Conservation (phyloP, 2,329 filamentous ascomycete species). For the Xylariaceae sp. region DNA sequence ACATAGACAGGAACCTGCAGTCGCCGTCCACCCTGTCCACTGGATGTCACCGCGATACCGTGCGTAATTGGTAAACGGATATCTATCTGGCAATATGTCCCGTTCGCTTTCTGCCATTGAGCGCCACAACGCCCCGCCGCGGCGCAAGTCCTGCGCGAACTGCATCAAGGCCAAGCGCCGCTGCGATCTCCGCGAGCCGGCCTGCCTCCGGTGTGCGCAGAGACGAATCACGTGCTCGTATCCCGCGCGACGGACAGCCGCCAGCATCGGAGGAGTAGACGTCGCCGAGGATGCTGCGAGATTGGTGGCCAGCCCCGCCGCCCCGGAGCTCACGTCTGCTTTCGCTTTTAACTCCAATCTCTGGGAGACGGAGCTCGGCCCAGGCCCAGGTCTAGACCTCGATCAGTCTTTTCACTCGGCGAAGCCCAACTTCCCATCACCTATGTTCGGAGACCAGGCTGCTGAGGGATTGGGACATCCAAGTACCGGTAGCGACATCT, state of each 20-base stretch:
- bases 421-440: slow-evolving; percentile 3
- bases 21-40: too few relatives aligned
- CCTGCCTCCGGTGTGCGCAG: slow-evolving; percentile 13
- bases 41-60: too few relatives aligned
- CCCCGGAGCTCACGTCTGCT: slow-evolving; percentile 3
- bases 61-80: too few relatives aligned
- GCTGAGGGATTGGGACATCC: slow-evolving; percentile 4
- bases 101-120: slow-evolving; percentile 12
- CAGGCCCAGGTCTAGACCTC: slow-evolving; percentile 10
- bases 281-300: neutral
- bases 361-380: slow-evolving; percentile 10
- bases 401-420: slow-evolving; percentile 1
- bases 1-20: too few relatives aligned
- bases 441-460: slow-evolving; percentile 6
- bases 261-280: neutral
- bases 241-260: neutral
- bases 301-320: neutral
- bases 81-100: too few relatives aligned
- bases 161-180: slow-evolving; percentile 15
- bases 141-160: slow-evolving; percentile 15
- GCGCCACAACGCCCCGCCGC: slow-evolving; percentile 12
- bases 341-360: slow-evolving; percentile 1
- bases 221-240: slow-evolving; percentile 11
- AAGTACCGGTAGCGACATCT: too few relatives aligned
- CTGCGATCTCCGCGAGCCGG: slow-evolving; percentile 12